A percentile compares a stretch with the other conserved stretches of the same genome.
phyloP scores from a whole-genome alignment of 768 basidiomycete species.

The Amanita pallidorosea region DNA sequence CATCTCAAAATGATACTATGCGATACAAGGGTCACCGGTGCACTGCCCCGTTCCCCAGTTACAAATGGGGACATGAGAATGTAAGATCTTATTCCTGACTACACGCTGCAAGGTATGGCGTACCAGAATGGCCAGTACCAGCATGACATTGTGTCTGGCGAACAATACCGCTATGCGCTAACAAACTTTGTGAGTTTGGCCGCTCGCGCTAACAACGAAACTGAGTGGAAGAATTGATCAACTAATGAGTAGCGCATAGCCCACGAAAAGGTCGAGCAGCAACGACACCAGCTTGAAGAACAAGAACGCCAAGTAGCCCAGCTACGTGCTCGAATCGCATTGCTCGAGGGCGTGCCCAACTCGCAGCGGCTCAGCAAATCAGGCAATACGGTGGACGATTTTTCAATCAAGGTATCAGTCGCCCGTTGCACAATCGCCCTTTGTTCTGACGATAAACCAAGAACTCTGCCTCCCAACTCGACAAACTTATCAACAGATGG shows the following conservation, averaged over 20 bases:
- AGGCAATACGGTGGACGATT: constrained; percentile 71
- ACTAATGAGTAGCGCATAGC: constrained; percentile 52
- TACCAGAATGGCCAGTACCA: constrained; percentile 10
- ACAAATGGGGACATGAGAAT: neutral
- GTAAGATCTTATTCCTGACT: neutral
- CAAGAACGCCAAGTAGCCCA: constrained; percentile 76
- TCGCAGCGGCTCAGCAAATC: constrained; percentile 30
- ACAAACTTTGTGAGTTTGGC: constrained; percentile 59
- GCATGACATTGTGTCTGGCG: constrained; percentile 37
- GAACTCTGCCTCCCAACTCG: constrained; percentile 76
- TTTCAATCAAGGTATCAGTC: constrained; percentile 72
- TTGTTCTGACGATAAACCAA: constrained; percentile 18
- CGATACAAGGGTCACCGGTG: neutral
- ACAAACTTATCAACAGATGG: constrained; percentile 81
- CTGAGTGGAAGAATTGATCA: neutral
- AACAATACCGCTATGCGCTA: constrained; percentile 76
- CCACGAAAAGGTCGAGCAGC: constrained; percentile 82
- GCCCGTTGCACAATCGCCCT: too few relatives aligned
- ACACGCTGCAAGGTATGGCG: neutral
- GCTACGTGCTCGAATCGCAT: constrained; percentile 57
- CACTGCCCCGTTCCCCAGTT: neutral
- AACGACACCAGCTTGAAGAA: constrained; percentile 67
- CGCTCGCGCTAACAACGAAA: neutral
- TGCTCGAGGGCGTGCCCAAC: constrained; percentile 58
- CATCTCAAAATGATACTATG: neutral